Percentiles rank a stretch among this genome's conserved stretches.
Conservation (phyloP, 306 rosid species). For the Crataegus laevigata region DNA sequence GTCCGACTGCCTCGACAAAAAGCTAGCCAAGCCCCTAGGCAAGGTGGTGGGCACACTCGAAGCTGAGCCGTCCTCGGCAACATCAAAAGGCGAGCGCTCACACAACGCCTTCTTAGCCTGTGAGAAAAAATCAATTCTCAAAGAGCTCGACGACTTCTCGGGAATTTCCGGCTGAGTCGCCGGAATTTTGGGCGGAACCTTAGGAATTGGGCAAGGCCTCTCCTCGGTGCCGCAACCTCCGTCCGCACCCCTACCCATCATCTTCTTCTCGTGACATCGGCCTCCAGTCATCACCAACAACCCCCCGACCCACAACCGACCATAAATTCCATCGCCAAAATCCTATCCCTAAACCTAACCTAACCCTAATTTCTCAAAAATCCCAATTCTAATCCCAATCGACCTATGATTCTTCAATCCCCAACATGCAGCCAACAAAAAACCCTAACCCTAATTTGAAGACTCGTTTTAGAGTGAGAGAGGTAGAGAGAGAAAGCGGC, state of each 20-base stretch:
- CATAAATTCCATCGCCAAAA: constrained; percentile 59
- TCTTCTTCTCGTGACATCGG: constrained; percentile 63
- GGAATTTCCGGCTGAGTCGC: constrained; percentile 26
- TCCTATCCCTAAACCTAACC: constrained; percentile 27
- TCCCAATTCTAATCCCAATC: constrained; percentile 3
- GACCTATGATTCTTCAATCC: not conserved
- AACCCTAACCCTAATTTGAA: constrained; percentile 31
- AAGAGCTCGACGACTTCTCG: constrained; percentile 7
- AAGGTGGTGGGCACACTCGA: constrained; percentile 52
- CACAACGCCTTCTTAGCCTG: constrained; percentile 76
- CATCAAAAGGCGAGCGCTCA: constrained; percentile 74
- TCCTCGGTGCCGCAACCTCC: constrained; percentile 42
- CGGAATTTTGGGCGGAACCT: constrained; percentile 44
- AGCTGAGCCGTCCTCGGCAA: constrained; percentile 49
- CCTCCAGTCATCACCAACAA: constrained; percentile 74
- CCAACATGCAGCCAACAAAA: constrained; percentile 1
- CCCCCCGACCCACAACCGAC: constrained; percentile 19
- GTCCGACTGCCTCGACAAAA: constrained; percentile 52
- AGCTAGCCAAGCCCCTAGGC: constrained; percentile 60
- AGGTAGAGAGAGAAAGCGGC: constrained; percentile 1
- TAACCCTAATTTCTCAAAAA: not conserved
- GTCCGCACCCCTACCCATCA: constrained; percentile 54
- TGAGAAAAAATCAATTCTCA: constrained; percentile 44
- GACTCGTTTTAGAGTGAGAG: constrained; percentile 14
- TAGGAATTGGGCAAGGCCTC: constrained; percentile 31